These are phyloP conservation scores for Corylus americana DNA, from an alignment of 306 rosid species.

Conservation along the genomic window DNA sequence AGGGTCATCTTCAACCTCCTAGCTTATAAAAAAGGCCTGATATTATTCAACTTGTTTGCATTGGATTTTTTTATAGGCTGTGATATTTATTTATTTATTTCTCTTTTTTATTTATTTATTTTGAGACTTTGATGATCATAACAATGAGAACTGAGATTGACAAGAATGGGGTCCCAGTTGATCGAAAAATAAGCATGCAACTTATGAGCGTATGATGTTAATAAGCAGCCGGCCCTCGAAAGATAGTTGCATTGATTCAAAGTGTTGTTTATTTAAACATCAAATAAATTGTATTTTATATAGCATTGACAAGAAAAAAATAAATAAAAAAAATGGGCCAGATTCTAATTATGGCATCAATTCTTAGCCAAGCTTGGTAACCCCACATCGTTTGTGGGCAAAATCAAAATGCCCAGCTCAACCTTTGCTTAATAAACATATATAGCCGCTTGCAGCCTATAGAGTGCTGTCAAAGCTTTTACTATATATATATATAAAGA, in stretches of 20 bases:
- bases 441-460: too few relatives aligned
- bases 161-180: slow-evolving; percentile 20
- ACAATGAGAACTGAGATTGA: slow-evolving; percentile 10
- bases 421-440: neutral
- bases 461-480: too few relatives aligned
- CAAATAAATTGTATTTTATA: neutral
- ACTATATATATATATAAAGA: too few relatives aligned
- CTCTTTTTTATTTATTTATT: neutral
- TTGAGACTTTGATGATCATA: slow-evolving; percentile 3
- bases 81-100: slow-evolving; percentile 3
- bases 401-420: neutral
- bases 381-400: slow-evolving; percentile 23
- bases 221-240: neutral
- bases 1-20: slow-evolving; percentile 39
- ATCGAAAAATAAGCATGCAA: slow-evolving; percentile 5
- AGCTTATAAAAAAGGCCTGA: neutral
- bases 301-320: neutral
- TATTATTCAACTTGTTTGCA: slow-evolving; percentile 16
- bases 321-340: neutral
- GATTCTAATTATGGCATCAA: slow-evolving; percentile 13
- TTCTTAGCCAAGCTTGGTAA: neutral
- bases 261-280: neutral
- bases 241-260: slow-evolving; percentile 21
- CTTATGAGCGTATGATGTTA: slow-evolving; percentile 19
- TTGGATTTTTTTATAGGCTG: slow-evolving; percentile 27